Evolutionary conservation across 768 basidiomycete genomes (phyloP), one percentile per base, ranked within the genome.

Genomic region (Termitomyces sp.): DNA sequence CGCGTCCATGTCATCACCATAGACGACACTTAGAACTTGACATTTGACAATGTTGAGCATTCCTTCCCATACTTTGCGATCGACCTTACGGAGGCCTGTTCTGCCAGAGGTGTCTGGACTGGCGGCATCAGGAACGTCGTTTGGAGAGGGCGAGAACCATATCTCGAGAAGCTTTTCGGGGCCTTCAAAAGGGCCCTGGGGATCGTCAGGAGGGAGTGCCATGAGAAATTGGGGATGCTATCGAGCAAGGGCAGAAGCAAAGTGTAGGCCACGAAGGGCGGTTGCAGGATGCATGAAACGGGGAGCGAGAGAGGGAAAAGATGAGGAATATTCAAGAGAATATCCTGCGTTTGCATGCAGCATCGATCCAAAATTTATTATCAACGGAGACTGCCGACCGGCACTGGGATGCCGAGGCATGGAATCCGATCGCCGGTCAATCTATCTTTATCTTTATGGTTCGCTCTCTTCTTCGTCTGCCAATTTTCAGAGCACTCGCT

Each of bases 41-140:
- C 97, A 99, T 69, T 90, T 87, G 69, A 99, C 97, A 62, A 96
- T 91, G 73, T 87, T 87, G 59, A 99, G 85, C 94, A 99, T 97
- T 58, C 92, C 90, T 74, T 97, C 94, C 97, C 97, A 99, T 33
- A 90, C 77, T 32, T 78, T 72, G 58, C 86, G 78, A 63, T 84
- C 78, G 35, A 99, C 86, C 64, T 77, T 81, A 58, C 95, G 79
- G 46, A 99, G 80, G 38, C 97, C 97, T 22, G 73, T 72, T 70
- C 79, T 84, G 68, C 73, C 78, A 61, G 75, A 72, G 46, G 50
- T 42, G 36, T 68, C 62, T 49, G 70, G 63, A 44, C 63, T 61
- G 16, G 68, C 70, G 43, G 77, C 73, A 61, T 74, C 76, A 35
- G 85, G 82, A 9, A 91, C 76, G 28, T 80, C 72, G 9, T 81